Conservation (phyloP, 352 stramenopile species). For the Salisapilia sapeloensis region DNA sequence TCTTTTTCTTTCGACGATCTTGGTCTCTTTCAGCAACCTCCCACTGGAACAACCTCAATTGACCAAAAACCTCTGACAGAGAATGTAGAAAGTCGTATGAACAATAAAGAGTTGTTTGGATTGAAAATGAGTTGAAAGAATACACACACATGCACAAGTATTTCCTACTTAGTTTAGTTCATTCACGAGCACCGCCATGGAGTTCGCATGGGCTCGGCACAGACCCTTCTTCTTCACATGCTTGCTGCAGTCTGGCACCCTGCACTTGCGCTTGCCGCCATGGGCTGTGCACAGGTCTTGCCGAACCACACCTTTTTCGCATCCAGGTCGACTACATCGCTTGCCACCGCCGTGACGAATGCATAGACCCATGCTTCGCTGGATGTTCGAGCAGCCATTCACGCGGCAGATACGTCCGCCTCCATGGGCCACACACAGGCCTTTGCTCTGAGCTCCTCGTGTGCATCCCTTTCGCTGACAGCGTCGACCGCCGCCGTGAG, state of each 20-base stretch:
- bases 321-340: constrained; percentile 44
- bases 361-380: constrained; percentile 70
- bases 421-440: constrained; percentile 67
- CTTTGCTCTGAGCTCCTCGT: constrained; percentile 63
- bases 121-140: too few species aligned
- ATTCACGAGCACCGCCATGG: too few species aligned
- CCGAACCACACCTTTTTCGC: constrained; percentile 71
- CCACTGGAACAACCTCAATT: too few species aligned
- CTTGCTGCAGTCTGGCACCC: constrained; percentile 63
- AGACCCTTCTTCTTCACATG: constrained; percentile 78
- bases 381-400: constrained; percentile 70
- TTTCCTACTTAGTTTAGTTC: too few species aligned
- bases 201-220: constrained; percentile 62
- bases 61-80: too few species aligned
- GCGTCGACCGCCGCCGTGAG: constrained; percentile 54
- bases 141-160: too few species aligned
- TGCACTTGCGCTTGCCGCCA: constrained; percentile 72
- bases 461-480: constrained; percentile 75
- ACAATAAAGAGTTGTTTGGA: too few species aligned
- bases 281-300: constrained; percentile 78
- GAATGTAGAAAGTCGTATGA: too few species aligned
- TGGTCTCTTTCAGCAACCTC: too few species aligned
- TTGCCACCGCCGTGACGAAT: constrained; percentile 38
- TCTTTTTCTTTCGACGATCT: too few species aligned
- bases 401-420: constrained; percentile 65